Conservation (phyloP, 345 rosid species). For the Eucalyptus tenuipes region DNA sequence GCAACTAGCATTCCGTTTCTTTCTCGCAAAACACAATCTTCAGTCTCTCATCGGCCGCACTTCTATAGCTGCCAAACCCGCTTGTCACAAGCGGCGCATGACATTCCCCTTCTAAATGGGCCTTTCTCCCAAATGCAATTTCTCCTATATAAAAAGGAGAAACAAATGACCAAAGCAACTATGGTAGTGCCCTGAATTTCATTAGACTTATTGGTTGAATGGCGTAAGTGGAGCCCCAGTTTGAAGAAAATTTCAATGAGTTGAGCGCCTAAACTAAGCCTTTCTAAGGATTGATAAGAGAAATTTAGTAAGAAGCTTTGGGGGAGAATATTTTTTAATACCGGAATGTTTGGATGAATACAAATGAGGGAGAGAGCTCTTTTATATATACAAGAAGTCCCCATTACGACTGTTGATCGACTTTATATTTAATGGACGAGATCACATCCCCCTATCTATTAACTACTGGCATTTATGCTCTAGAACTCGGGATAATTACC, state of each 20-base stretch:
- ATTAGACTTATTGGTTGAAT: not conserved
- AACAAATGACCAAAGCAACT: not conserved
- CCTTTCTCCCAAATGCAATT: not conserved
- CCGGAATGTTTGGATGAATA: not conserved
- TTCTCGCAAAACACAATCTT: not conserved
- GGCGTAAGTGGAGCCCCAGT: not conserved
- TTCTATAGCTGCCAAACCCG: not conserved
- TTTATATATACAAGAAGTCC: too few species aligned
- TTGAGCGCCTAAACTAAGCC: not conserved
- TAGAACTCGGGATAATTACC: fast-evolving
- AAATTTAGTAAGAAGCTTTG: too few species aligned
- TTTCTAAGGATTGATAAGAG: not conserved
- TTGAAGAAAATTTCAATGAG: slow-evolving; percentile 12
- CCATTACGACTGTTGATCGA: fast-evolving
- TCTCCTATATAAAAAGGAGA: not conserved
- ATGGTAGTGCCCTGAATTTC: not conserved
- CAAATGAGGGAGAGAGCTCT: fast-evolving
- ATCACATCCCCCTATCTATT: not conserved
- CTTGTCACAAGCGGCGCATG: not conserved
- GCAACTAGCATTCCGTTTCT: not conserved
- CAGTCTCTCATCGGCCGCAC: not conserved
- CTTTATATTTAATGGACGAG: not conserved
- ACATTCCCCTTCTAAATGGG: not conserved
- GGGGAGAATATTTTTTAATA: too few species aligned
- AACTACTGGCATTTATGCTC: too few species aligned